Conservation (phyloP, 768 basidiomycete species). For the Pleurotus pulmonarius region DNA sequence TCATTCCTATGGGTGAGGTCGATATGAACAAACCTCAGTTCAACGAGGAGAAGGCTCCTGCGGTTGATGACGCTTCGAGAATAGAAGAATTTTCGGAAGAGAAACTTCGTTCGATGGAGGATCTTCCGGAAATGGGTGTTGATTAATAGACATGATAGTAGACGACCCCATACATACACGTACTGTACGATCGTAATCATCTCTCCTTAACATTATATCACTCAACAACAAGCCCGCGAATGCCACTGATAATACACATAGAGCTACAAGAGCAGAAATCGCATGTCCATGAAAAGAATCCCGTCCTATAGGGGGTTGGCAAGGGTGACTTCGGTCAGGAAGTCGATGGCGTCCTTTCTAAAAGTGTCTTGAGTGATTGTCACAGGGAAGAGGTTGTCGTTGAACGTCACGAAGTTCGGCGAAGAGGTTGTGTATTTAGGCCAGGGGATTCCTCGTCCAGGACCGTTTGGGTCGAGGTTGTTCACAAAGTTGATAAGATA, state of each 20-base stretch:
- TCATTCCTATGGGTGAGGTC: constrained; percentile 3
- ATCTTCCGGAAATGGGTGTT: not conserved
- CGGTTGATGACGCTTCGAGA: not conserved
- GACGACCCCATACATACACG: not conserved
- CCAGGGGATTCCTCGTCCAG: constrained; percentile 32
- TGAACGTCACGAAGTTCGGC: constrained; percentile 36
- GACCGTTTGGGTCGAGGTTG: constrained; percentile 41
- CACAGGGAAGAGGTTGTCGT: constrained; percentile 29
- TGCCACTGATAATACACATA: not conserved
- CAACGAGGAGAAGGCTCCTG: not conserved
- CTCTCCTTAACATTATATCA: not conserved
- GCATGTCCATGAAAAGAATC: not conserved
- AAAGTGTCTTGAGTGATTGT: constrained; percentile 40
- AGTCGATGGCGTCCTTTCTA: constrained; percentile 33
- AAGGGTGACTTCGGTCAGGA: constrained; percentile 27
- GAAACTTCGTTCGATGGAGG: not conserved
- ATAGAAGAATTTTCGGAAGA: constrained; percentile 6
- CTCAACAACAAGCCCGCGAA: not conserved
- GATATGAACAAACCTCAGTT: constrained; percentile 2
- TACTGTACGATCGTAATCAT: not conserved
- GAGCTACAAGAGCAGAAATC: not conserved
- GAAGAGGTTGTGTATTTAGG: constrained; percentile 33
- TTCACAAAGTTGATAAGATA: constrained; percentile 43
- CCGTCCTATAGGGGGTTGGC: constrained; percentile 24
- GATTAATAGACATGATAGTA: not conserved